Percentiles rank a stretch among this genome's conserved stretches.
These are phyloP conservation scores for Rhazya stricta DNA, from an alignment of 257 asterid species.

Conservation along the genomic window DNA sequence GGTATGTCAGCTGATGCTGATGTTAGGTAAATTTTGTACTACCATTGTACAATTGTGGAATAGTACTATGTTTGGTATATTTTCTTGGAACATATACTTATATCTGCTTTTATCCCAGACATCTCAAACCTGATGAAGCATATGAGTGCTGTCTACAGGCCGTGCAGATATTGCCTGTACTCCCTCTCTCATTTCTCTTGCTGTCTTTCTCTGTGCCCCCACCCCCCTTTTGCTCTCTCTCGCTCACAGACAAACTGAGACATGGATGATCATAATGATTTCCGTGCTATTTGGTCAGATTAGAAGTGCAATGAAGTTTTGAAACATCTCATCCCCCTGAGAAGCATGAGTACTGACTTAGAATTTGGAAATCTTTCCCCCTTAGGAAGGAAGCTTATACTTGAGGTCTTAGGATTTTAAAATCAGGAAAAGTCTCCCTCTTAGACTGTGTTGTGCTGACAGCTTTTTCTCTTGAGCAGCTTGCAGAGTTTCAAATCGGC, in stretches of 20 bases:
- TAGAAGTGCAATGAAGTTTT: not conserved
- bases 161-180: constrained; percentile 75
- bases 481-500: constrained; percentile 92
- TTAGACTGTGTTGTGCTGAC: constrained; percentile 14
- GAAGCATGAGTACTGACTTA: not conserved
- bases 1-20: constrained; percentile 98
- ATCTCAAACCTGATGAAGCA: constrained; percentile 76
- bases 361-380: too few relatives aligned
- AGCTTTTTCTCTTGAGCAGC: constrained; percentile 42
- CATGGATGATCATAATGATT: not conserved
- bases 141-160: constrained; percentile 93
- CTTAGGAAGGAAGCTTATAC: not conserved
- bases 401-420: not conserved
- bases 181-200: constrained; percentile 18
- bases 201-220: too few relatives aligned
- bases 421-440: not conserved
- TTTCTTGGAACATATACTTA: constrained; percentile 12
- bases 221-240: too few relatives aligned
- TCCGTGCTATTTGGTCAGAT: not conserved
- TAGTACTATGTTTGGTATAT: constrained; percentile 6
- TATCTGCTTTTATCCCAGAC: constrained; percentile 42
- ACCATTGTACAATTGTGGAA: constrained; percentile 11
- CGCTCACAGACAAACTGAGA: not conserved
- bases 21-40: constrained; percentile 46
- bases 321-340: not conserved